Conservation (phyloP, 1,284 basidiomycete species). For the Microbotryum silenes-acaulis region DNA sequence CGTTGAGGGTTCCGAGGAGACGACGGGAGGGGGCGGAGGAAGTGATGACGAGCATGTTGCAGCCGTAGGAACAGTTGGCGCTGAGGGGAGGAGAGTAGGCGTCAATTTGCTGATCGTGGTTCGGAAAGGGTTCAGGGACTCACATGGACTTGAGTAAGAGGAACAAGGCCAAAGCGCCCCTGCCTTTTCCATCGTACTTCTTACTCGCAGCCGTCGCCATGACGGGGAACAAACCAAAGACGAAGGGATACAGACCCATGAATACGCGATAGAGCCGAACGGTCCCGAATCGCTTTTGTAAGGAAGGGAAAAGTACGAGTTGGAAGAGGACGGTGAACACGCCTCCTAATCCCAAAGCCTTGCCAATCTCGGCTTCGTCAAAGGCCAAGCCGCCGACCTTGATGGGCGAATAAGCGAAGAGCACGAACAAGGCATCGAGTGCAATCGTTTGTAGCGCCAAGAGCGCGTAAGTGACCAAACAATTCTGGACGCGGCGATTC, state of each 20-base stretch:
- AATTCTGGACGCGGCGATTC: neutral
- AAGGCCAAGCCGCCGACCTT: constrained; percentile 29
- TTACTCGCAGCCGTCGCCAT: constrained; percentile 33
- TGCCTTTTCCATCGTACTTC: neutral
- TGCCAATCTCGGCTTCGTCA: constrained; percentile 32
- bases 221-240: constrained; percentile 37
- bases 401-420: constrained; percentile 31
- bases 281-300: constrained; percentile 39
- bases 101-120: neutral
- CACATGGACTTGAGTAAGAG: constrained; percentile 32
- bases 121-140: constrained; percentile 12
- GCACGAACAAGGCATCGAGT: constrained; percentile 30
- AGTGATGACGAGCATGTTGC: constrained; percentile 39
- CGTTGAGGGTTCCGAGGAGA: constrained; percentile 37
- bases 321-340: constrained; percentile 37
- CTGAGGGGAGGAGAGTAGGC: neutral
- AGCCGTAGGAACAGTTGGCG: constrained; percentile 20
- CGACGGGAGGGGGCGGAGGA: constrained; percentile 33
- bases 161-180: constrained; percentile 24
- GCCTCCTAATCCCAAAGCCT: constrained; percentile 37
- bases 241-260: constrained; percentile 38
- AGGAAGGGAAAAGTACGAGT: constrained; percentile 40
- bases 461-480: constrained; percentile 12
- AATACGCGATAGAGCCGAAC: constrained; percentile 36
- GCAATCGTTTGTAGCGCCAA: constrained; percentile 28